Percentiles rank a stretch among this genome's conserved stretches.
These are phyloP conservation scores for Polyplosphaeria fusca DNA, from an alignment of 495 filamentous ascomycete genomes.

Conservation along the genomic window DNA sequence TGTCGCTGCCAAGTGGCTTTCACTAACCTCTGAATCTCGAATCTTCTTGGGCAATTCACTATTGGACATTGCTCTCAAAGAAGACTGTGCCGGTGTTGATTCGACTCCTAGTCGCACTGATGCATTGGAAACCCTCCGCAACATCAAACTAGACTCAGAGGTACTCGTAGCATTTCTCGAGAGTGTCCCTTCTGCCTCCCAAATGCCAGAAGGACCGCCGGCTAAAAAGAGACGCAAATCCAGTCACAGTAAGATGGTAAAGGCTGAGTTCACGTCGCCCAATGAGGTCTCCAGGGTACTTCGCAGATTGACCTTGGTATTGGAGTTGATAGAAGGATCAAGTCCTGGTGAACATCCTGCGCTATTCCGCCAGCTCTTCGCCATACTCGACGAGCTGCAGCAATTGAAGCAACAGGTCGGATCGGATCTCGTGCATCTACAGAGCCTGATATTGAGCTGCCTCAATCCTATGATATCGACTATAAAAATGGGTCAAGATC, in stretches of 20 bases:
- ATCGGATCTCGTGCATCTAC: conserved; percentile 81
- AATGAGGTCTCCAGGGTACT: conserved; percentile 60
- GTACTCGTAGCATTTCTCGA: conserved; percentile 68
- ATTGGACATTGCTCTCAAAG: conserved; percentile 50
- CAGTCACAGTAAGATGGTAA: conserved; percentile 59
- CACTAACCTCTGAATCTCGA: conserved; percentile 62
- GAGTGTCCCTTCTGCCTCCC: conserved; percentile 61
- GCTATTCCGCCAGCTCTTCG: conserved; percentile 74
- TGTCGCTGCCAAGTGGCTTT: conserved; percentile 66
- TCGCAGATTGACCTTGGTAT: conserved; percentile 75
- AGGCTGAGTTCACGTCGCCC: conserved; percentile 46
- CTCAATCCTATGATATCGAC: conserved; percentile 72
- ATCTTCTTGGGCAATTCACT: conserved; percentile 58
- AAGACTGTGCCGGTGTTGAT: conserved; percentile 4
- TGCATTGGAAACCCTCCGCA: conserved; percentile 59
- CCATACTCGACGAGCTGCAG: conserved; percentile 76
- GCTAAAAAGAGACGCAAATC: conserved; percentile 72
- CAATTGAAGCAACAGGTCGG: conserved; percentile 67
- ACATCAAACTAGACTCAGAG: conserved; percentile 63
- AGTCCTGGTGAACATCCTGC: conserved; percentile 66
- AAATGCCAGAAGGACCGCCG: conserved; percentile 61
- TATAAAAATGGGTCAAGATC: conserved; percentile 9
- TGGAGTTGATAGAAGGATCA: conserved; percentile 80
- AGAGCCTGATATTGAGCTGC: conserved; percentile 71
- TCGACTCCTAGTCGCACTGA: conserved; percentile 1